Percentiles rank a stretch among this genome's conserved stretches.
phyloP scores from a whole-genome alignment of 208 protist genomes.

The Naegleria gruberi region DNA sequence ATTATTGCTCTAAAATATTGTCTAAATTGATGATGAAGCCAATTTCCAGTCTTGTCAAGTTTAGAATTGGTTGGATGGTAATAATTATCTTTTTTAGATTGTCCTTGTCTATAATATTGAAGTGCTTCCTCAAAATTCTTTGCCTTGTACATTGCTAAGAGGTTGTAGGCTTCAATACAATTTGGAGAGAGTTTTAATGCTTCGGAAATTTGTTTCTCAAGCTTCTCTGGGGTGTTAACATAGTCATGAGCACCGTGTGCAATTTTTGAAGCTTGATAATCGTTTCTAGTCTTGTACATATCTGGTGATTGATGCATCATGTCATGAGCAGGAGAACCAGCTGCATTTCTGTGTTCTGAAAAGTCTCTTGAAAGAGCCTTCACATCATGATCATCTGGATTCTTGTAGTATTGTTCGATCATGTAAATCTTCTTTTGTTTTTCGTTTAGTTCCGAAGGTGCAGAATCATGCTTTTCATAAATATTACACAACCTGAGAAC shows the following conservation, averaged over 20 bases:
- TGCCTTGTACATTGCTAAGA: background rate
- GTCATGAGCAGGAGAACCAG: background rate
- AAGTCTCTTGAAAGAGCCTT: background rate
- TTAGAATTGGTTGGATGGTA: background rate
- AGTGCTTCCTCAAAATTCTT: background rate
- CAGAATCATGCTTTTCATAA: background rate
- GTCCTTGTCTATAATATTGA: background rate
- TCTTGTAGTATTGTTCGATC: background rate
- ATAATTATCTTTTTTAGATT: background rate
- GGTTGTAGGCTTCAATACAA: constrained; percentile 9
- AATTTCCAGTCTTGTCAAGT: background rate
- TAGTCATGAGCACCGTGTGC: background rate
- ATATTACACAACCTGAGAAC: background rate
- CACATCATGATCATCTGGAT: background rate
- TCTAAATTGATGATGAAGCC: background rate
- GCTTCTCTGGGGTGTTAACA: background rate
- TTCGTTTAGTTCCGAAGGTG: background rate
- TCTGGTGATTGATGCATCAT: background rate
- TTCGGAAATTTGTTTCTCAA: background rate
- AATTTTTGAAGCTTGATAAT: background rate
- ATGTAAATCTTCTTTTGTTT: background rate
- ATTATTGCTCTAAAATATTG: background rate
- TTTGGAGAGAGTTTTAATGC: background rate
- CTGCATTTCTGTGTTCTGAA: background rate
- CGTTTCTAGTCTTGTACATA: background rate